Base-by-base conservation (phyloP, 768 basidiomycete species). In the Mycena crocata region DNA sequence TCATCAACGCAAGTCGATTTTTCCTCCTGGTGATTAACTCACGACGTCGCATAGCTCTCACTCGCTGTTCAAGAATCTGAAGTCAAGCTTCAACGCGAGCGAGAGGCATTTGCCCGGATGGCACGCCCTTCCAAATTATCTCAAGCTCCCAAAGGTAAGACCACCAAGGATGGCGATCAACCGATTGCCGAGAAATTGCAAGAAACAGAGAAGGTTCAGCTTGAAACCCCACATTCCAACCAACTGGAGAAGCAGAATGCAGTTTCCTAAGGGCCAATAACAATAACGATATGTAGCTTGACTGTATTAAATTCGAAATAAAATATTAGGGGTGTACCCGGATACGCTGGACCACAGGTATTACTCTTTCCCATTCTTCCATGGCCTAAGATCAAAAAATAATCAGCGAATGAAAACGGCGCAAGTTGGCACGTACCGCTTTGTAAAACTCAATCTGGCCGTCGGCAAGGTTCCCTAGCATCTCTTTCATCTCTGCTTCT, bases 331-430 rank as follows among this genome's bases (percentile, higher is more conserved):
- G 87, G 94, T 96, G 95, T 80, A 97, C 95, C 59, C 94, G 90
- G 82, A 97, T 97, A 61, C 94, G 92, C 79, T 96, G 94, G 75
- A 97, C 90, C 72, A 95, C 83, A 72, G 95, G 93, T 85, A 96
- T 95, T 75, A 96, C 92, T 79, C 93, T 85, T 59, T 98, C 96
- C 96, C 95, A 98, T 78, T 98, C 96, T 72, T 98, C 95, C 93
- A 97, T 96, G 59, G 94, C 90, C 92, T 95, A 69, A 12, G 17
- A 21, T 23, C 3, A 13, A 21, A 51, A 23, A 44, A 57, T 54
- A 55, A 54, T 39, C 50, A 26, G 30, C 31, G 56, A 44, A 50
- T 40, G n/a, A 24, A 15, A 54, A 31, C n/a, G 40, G 14, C 21
- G 39, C 26, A 55, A 57, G 10, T 64, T 7, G 21, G 58, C 23